These are phyloP conservation scores for Entomophthora muscae DNA, from an alignment of 371 early-diverging fungal species.

Conservation along the genomic window DNA sequence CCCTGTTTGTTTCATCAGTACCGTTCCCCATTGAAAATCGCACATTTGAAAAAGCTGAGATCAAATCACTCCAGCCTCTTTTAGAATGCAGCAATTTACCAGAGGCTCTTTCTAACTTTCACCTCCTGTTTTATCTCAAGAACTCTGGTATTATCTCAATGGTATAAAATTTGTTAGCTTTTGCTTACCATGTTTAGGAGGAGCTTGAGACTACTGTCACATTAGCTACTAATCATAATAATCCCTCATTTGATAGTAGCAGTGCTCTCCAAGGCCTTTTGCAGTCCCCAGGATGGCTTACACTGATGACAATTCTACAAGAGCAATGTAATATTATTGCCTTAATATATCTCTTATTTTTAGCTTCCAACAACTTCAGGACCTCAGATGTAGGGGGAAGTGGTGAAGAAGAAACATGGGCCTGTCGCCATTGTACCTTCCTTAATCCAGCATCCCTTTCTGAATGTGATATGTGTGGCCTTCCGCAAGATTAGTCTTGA, in stretches of 20 bases:
- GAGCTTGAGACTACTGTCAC: conserved; percentile 36
- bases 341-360: background rate
- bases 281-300: conserved; percentile 55
- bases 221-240: conserved; percentile 24
- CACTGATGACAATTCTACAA: conserved; percentile 41
- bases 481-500: conserved; percentile 28
- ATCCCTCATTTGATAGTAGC: conserved; percentile 17
- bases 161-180: conserved; percentile 6
- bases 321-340: conserved; percentile 29
- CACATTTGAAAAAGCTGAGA: background rate
- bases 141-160: background rate
- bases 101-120: conserved; percentile 55
- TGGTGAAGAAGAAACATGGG: conserved; percentile 27
- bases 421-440: conserved; percentile 89
- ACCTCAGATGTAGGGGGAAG: conserved; percentile 14
- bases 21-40: conserved; percentile 67
- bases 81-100: conserved; percentile 4
- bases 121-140: conserved; percentile 50
- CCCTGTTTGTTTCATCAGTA: conserved; percentile 39
- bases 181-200: conserved; percentile 15
- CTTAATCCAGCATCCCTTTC: conserved; percentile 40
- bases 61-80: conserved; percentile 13
- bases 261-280: conserved; percentile 23
- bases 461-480: conserved; percentile 88
- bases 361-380: conserved; percentile 9